A percentile compares a stretch with the other conserved stretches of the same genome.
Evolutionary conservation across 2,329 filamentous ascomycete species (phyloP).

Genomic region (Penicillium capsulatum): DNA sequence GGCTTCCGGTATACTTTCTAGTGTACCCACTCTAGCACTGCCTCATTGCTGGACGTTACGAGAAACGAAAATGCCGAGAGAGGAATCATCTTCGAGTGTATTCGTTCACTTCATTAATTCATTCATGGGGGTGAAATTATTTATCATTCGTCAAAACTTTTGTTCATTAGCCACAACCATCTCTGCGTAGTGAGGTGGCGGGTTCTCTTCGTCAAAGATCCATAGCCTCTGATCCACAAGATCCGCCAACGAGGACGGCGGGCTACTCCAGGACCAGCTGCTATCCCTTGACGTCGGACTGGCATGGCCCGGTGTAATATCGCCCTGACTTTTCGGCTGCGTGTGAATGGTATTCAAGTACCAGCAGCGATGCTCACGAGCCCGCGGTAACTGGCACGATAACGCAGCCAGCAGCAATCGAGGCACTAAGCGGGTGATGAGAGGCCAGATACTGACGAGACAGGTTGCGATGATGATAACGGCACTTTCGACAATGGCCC

Average conservation of each 20-base stretch:
- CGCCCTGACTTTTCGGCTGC: neutral
- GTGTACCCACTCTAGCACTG: neutral
- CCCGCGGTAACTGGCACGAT: neutral
- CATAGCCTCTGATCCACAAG: conserved; percentile 16
- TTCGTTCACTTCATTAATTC: no score
- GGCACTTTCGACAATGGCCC: conserved; percentile 17
- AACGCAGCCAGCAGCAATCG: neutral
- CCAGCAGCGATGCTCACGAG: conserved; percentile 9
- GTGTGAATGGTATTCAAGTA: conserved; percentile 2
- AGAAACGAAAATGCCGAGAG: no score
- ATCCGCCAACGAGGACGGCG: conserved; percentile 13
- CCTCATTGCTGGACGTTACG: no score
- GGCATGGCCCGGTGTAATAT: neutral
- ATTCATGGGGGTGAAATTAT: no score
- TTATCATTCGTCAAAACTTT: conserved; percentile 9
- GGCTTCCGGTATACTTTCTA: conserved; percentile 2
- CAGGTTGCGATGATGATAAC: conserved; percentile 23
- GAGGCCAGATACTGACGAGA: conserved; percentile 21
- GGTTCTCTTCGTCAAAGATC: conserved; percentile 3
- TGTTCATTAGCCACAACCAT: neutral
- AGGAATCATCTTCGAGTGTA: no score
- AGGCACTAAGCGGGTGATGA: conserved; percentile 11
- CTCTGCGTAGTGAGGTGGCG: neutral
- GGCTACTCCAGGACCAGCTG: conserved; percentile 1
- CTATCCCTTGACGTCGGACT: neutral